Base-by-base conservation (phyloP, 2,329 filamentous ascomycete genomes). In the Hymenoscyphus linearis region DNA sequence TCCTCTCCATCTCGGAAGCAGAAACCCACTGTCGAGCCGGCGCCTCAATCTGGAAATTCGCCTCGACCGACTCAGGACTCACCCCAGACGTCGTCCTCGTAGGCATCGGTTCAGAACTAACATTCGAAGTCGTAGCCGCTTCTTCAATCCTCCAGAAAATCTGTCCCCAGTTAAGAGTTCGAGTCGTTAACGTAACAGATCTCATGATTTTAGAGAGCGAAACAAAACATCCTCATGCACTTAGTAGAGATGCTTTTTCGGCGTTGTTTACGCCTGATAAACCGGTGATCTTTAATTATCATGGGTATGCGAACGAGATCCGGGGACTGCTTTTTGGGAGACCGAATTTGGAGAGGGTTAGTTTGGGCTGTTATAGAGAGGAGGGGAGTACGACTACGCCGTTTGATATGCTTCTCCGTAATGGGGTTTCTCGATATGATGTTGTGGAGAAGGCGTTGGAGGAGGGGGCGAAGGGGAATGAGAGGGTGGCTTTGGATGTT, bases 391-490 rank as follows among this genome's bases (percentile, higher is more conserved):
- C 85, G 0, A 89, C 85, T 0, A 88, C 85, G 2, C 85, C 85
- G 1, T 88, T 89, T 66, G 83, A 88, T 67, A 88, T 88, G 85
- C 85, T 88, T 84, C 76, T 88, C 1, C 72, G 81, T 4, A 89
- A 89, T 67, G 67, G 75, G 22, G 82, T 85, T 1, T 85, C 80
- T 18, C 75, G 85, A 50, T 89, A 81, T 66, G 79, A 88, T 69
- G 77, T 88, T 22, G 83, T 82, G 0, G 76, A 79, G 63, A 73
- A 78, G 12, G 85, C 85, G 2, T 67, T 88, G 55, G 74, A 72
- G 52, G 79, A 78, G 1, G 84, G 74, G 0, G 76, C 79, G 0
- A 74, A 72, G 66, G 65, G 71, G 3, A 85, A 85, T 61, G 75
- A 79, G 35, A 76, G 76, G 89, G 88, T 56, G 88, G 88, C n/a